Base-by-base conservation (phyloP, 345 rosid species). In the Euphorbia lathyris region DNA sequence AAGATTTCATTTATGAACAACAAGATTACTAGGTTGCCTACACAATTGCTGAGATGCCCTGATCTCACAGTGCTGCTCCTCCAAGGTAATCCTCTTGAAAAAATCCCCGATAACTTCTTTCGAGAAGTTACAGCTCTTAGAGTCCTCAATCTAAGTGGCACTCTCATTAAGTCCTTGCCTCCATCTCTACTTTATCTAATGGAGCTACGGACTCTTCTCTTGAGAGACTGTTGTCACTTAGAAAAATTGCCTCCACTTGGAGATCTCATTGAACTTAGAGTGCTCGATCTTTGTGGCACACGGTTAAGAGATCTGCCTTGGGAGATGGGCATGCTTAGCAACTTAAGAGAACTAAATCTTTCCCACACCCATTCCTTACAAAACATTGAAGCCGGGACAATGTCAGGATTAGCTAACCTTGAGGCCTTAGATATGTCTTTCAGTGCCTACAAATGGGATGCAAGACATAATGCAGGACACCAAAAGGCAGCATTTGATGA, bases 1-100 rank as follows among this genome's bases (percentile, higher is more conserved):
- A 76, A 82, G 72, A 68, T 83, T 71, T 82, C 90, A n/a, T 71
- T 83, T 55, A 79, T 80, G 84, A 78, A 77, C 34, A 83, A 64
- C 66, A 62, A 76, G 22, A 76, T 80, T 25, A 13, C 52, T 32
- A 64, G 13, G 30, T 59, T 83, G 20, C 77, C 81, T 8, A 66
- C 64, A 26, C 59, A 65, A 42, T 27, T 59, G 36, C 51, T 48
- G 40, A 60, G 65, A 38, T 80, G 83, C 69, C 60, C 73, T 12
- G 66, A 77, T 53, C 43, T 74, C 61, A 71, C 77, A 3, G 45
- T 81, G 26, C 69, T 83, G 27, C 71, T 82, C 22, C 70, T 82
- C 10, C 83, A 80, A 69, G 80, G 78, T 53, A 86, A 80, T 64
- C 55, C 59, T 58, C 64, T 80, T 16, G 61, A 72, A 25, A 65